A percentile compares a stretch with the other conserved stretches of the same genome.
Conservation (phyloP, 169 alveolate species). For the Eimeria necatrix region DNA sequence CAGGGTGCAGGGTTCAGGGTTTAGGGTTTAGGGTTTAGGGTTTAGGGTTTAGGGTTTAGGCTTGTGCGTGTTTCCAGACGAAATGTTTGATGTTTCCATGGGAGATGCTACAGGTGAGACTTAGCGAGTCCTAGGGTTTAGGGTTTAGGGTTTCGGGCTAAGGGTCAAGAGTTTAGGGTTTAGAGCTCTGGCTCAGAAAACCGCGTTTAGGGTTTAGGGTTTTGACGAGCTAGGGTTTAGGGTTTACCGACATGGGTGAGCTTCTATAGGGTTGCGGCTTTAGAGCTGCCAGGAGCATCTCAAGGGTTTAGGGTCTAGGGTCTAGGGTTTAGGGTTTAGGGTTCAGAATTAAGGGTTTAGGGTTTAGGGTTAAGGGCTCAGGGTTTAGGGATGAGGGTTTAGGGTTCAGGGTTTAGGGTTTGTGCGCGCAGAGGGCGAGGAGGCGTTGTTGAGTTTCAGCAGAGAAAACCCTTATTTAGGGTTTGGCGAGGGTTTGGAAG, state of each 20-base stretch:
- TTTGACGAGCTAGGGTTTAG: too few relatives aligned
- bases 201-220: too few relatives aligned
- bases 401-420: neutral
- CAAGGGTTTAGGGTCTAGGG: slow-evolving; percentile 1
- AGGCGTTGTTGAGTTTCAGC: neutral
- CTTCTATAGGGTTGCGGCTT: too few relatives aligned
- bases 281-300: too few relatives aligned
- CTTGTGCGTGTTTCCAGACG: neutral
- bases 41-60: slow-evolving; percentile 9
- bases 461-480: neutral
- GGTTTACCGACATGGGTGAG: too few relatives aligned
- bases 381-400: neutral
- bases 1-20: neutral
- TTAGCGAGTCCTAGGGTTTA: neutral
- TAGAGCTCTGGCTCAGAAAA: too few relatives aligned
- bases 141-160: slow-evolving; percentile 19
- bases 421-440: neutral
- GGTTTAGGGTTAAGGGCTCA: neutral
- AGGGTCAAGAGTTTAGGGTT: too few relatives aligned
- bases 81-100: neutral
- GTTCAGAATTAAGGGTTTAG: neutral
- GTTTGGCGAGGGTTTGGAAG: slow-evolving; percentile 73
- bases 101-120: neutral
- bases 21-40: neutral
- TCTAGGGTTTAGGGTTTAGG: neutral